Percentiles rank a stretch among this genome's conserved stretches.
These are phyloP conservation scores for Botrytis porri DNA, from an alignment of 2,329 filamentous ascomycete species.

Conservation along the genomic window DNA sequence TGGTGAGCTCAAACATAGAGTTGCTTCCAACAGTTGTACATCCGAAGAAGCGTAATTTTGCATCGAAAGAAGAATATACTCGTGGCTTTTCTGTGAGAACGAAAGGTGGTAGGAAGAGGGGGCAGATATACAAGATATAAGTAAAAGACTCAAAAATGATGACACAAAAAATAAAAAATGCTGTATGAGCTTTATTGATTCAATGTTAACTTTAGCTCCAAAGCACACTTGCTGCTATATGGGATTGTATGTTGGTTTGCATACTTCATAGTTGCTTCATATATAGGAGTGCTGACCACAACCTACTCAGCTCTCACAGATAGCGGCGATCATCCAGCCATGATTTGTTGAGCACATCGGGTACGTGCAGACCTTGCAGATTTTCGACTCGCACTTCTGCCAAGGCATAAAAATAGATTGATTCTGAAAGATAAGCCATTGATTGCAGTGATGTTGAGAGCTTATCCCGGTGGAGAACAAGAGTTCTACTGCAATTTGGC, in stretches of 20 bases:
- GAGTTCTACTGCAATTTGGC: background rate
- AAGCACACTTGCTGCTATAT: background rate
- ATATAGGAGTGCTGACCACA: too few species aligned
- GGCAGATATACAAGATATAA: background rate
- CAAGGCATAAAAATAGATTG: background rate
- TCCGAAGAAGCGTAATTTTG: background rate
- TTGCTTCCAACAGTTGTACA: background rate
- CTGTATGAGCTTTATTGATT: background rate
- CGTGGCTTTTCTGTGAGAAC: background rate
- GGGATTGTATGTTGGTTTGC: background rate
- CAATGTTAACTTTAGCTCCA: background rate
- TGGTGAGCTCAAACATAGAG: background rate
- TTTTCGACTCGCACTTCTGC: background rate
- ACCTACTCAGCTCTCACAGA: background rate
- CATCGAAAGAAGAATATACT: background rate
- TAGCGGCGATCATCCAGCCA: background rate
- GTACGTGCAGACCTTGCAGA: background rate
- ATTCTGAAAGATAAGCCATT: background rate
- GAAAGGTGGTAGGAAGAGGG: background rate
- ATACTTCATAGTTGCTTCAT: background rate
- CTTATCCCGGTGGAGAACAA: background rate
- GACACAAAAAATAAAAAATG: background rate
- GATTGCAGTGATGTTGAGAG: background rate
- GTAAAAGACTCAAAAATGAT: background rate
- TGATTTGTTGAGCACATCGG: background rate